Conservation (phyloP, 1,284 basidiomycete species). For the Malassezia pachydermatis region DNA sequence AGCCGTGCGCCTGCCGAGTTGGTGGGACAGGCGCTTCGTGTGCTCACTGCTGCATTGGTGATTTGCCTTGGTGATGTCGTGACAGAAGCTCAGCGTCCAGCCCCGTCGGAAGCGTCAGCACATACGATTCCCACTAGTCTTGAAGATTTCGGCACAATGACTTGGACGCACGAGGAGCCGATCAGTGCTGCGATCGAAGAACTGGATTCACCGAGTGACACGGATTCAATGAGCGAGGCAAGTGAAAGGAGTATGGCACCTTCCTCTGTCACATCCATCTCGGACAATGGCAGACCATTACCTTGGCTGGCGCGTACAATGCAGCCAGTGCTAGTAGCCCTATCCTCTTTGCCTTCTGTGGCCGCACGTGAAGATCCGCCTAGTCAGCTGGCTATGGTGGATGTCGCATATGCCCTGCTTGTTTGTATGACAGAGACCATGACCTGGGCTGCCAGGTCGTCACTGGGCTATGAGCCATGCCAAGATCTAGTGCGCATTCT, state of each 20-base stretch:
- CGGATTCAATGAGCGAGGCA: neutral
- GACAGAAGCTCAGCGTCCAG: neutral
- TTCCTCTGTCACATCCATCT: slow-evolving; percentile 1
- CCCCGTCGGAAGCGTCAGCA: neutral
- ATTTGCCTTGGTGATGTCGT: slow-evolving; percentile 9
- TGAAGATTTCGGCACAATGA: slow-evolving; percentile 7
- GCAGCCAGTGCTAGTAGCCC: slow-evolving; percentile 4
- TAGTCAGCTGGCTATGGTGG: slow-evolving; percentile 5
- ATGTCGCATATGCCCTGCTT: neutral
- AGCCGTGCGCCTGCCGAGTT: neutral
- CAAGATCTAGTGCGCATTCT: slow-evolving; percentile 2
- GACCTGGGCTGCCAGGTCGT: slow-evolving; percentile 1
- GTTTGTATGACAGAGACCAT: slow-evolving; percentile 1
- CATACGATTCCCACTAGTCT: neutral
- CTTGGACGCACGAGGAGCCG: neutral
- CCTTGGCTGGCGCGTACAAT: slow-evolving; percentile 14
- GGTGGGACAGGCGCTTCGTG: neutral
- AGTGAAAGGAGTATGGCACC: neutral
- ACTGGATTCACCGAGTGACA: neutral
- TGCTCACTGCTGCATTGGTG: slow-evolving; percentile 7
- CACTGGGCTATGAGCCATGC: neutral
- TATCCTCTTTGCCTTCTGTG: neutral
- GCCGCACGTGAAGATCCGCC: neutral
- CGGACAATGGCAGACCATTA: neutral
- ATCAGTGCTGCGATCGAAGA: neutral